These are phyloP conservation scores for Dictyostelium discoideum DNA, from an alignment of 78 protist species.

Conservation along the genomic window dicty_2.7 NC_007088.5:5687001-5687500, in stretches of 20 bases:
- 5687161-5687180: background rate
- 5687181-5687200: background rate
- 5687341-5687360: conserved; percentile 67
- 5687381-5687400: conserved; percentile 11
- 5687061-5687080: background rate
- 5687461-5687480: conserved; percentile 41
- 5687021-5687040: background rate
- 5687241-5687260: background rate
- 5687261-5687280: no score
- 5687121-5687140: conserved; percentile 33
- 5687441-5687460: conserved; percentile 59
- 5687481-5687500: conserved; percentile 17
- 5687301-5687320: background rate
- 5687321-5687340: background rate
- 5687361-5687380: conserved; percentile 38
- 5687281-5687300: background rate
- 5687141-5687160: background rate
- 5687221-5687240: background rate
- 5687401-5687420: background rate
- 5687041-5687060: background rate
- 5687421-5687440: conserved; percentile 51
- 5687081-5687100: background rate
- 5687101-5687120: background rate
- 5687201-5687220: background rate
- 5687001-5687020: background rate